Percentiles rank a stretch among this genome's conserved stretches.
Evolutionary conservation across 495 filamentous ascomycete species (phyloP).

Genomic region (Tuber melanosporum): DNA sequence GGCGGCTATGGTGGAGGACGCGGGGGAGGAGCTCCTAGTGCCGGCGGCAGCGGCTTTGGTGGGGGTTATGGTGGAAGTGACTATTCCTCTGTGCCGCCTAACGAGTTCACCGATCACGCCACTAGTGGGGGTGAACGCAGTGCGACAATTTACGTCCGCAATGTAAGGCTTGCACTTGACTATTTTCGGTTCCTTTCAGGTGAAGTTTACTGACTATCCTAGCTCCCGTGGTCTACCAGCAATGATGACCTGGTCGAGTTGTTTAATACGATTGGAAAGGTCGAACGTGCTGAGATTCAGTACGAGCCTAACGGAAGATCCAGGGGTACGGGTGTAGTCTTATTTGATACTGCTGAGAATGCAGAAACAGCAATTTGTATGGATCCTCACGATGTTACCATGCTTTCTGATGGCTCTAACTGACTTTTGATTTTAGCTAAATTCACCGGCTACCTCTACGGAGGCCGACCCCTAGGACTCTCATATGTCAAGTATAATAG

Average conservation of each 20-base stretch:
- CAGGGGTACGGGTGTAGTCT: conserved; percentile 87
- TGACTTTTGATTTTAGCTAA: conserved; percentile 54
- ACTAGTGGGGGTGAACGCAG: conserved; percentile 79
- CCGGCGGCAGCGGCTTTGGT: conserved; percentile 39
- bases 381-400: conserved; percentile 28
- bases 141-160: conserved; percentile 87
- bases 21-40: conserved; percentile 46
- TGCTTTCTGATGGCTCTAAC: neutral
- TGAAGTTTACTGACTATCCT: conserved; percentile 35
- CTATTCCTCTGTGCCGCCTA: conserved; percentile 60
- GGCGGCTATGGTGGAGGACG: conserved; percentile 50
- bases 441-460: conserved; percentile 96
- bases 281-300: conserved; percentile 95
- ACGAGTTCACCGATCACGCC: conserved; percentile 91
- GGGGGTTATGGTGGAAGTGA: conserved; percentile 43
- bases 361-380: conserved; percentile 83
- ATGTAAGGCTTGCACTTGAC: conserved; percentile 59
- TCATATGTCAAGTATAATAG: conserved; percentile 81
- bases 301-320: conserved; percentile 96
- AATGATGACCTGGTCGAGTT: conserved; percentile 94
- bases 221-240: conserved; percentile 98
- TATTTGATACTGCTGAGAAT: conserved; percentile 75
- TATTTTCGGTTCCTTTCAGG: neutral
- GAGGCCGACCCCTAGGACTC: conserved; percentile 85
- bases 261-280: conserved; percentile 96